A percentile compares a stretch with the other conserved stretches of the same genome.
These are phyloP conservation scores for Arthrinium puccinioides DNA, from an alignment of 2,329 filamentous ascomycete genomes.

Conservation along the genomic window DNA sequence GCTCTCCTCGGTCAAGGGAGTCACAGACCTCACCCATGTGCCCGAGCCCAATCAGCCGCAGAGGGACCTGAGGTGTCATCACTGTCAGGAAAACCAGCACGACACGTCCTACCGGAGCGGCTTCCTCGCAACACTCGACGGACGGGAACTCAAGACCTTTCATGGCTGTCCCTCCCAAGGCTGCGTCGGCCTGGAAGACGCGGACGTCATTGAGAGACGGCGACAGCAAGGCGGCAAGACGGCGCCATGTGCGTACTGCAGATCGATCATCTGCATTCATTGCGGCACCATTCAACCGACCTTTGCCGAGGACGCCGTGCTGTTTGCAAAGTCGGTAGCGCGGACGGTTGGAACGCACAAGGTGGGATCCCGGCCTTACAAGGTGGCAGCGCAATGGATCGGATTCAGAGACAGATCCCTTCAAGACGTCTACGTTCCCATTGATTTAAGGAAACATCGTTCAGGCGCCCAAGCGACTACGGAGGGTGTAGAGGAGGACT, in stretches of 20 bases:
- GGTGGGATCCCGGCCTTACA: too few relatives aligned
- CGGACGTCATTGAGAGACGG: neutral
- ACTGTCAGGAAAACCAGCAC: neutral
- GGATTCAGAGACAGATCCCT: conserved; percentile 1
- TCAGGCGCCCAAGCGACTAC: too few relatives aligned
- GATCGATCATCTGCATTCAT: neutral
- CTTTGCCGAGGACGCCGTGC: neutral
- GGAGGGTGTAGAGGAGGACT: too few relatives aligned
- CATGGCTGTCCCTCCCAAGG: neutral
- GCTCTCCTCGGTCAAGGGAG: too few relatives aligned
- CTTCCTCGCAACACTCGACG: neutral
- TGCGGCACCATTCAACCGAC: neutral
- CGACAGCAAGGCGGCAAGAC: neutral
- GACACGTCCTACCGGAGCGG: neutral
- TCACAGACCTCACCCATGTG: too few relatives aligned
- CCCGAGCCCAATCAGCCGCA: too few relatives aligned
- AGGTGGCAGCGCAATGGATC: neutral
- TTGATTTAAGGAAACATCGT: too few relatives aligned
- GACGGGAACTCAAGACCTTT: neutral
- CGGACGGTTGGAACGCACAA: too few relatives aligned
- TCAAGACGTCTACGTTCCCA: neutral
- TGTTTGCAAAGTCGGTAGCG: too few relatives aligned
- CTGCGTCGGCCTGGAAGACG: neutral
- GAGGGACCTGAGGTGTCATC: neutral
- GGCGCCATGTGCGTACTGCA: too few relatives aligned